phyloP scores from a whole-genome alignment of 441 rosid species.

The Euphorbia corollata region DNA sequence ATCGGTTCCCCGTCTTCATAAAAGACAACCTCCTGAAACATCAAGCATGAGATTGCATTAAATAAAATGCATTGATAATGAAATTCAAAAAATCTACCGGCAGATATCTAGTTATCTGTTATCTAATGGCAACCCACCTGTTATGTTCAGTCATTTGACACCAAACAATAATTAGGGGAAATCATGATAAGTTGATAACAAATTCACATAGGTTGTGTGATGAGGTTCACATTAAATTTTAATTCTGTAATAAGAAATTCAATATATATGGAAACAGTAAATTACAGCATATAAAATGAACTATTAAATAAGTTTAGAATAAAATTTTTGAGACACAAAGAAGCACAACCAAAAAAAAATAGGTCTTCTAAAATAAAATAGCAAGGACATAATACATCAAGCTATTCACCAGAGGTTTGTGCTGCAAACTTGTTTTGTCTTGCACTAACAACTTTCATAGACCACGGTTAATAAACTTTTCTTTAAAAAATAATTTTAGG shows the following conservation, averaged over 20 bases:
- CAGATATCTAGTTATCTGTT: background rate
- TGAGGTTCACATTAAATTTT: background rate
- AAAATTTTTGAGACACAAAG: background rate
- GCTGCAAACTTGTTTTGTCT: background rate
- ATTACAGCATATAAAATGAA: background rate
- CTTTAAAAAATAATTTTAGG: background rate
- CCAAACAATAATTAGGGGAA: background rate
- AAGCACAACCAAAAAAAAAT: constrained; percentile 1
- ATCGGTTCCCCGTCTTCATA: constrained; percentile 91
- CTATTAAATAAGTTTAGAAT: background rate
- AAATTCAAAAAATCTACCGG: background rate
- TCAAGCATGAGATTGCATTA: constrained; percentile 6
- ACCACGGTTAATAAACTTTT: background rate
- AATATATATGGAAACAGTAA: background rate
- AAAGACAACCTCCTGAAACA: constrained; percentile 74
- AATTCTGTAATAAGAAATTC: background rate
- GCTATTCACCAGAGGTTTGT: background rate
- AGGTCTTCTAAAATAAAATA: background rate
- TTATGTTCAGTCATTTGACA: background rate
- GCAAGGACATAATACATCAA: background rate
- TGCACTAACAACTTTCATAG: background rate
- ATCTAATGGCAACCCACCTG: background rate
- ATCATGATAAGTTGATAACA: background rate
- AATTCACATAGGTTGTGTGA: background rate
- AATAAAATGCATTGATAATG: background rate